These are phyloP conservation scores for Typha latifolia DNA, from an alignment of 176 grass and related monocot species.

Conservation along the genomic window DNA sequence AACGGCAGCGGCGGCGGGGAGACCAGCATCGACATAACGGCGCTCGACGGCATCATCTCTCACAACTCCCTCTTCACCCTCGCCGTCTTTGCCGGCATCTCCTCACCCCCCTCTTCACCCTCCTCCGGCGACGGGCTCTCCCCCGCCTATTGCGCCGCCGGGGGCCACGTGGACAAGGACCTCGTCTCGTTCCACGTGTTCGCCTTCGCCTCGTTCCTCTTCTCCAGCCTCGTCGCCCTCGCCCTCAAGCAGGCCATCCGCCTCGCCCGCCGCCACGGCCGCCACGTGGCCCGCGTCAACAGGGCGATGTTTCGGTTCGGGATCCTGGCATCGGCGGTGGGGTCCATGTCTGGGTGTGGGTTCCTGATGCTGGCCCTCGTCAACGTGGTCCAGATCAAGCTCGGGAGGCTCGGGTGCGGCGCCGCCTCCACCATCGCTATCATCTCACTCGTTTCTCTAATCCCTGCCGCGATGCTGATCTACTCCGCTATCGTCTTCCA, in stretches of 20 bases:
- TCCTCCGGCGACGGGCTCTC: not conserved
- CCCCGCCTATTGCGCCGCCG: not conserved
- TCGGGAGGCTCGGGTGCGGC: slow-evolving; percentile 38
- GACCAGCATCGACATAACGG: slow-evolving; percentile 6
- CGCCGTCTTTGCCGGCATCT: slow-evolving; percentile 19
- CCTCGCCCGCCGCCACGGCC: slow-evolving; percentile 8
- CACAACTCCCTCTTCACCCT: slow-evolving; percentile 23
- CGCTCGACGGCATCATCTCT: slow-evolving; percentile 21
- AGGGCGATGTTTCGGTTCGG: slow-evolving; percentile 24
- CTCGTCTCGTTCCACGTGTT: slow-evolving; percentile 27
- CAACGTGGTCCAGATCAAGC: slow-evolving; percentile 41
- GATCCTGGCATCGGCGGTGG: slow-evolving; percentile 23
- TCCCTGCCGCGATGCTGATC: slow-evolving; percentile 36
- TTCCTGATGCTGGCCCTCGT: slow-evolving; percentile 36
- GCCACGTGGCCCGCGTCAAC: slow-evolving; percentile 13
- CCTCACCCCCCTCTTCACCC: not conserved
- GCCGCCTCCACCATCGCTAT: slow-evolving; percentile 22
- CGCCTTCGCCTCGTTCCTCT: slow-evolving; percentile 32
- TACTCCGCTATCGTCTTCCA: slow-evolving; percentile 33
- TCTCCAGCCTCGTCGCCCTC: slow-evolving; percentile 41
- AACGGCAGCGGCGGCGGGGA: not conserved
- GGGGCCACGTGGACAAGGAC: slow-evolving; percentile 8
- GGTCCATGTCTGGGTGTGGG: slow-evolving; percentile 31
- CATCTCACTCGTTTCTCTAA: slow-evolving; percentile 24
- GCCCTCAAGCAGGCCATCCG: slow-evolving; percentile 42